phyloP scores from a whole-genome alignment of 164 flowering plant species.

The Piper betle region DNA sequence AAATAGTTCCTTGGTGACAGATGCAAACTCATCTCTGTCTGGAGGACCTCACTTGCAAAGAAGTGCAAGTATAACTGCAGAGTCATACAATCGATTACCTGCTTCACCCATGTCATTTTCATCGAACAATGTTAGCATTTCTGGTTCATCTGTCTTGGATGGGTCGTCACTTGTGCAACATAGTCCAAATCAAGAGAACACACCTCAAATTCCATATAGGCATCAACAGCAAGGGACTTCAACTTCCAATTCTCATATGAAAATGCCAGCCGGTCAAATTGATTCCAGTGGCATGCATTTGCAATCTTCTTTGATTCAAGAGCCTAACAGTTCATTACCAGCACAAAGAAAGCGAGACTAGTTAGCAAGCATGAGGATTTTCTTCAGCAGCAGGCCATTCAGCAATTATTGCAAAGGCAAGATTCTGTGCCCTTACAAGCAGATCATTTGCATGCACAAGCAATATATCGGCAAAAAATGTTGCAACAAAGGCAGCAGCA shows the following conservation, averaged over 20 bases:
- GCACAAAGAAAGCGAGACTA: constrained; percentile 68
- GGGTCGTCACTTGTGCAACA: constrained; percentile 64
- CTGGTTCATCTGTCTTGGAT: constrained; percentile 71
- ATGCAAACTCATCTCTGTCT: constrained; percentile 85
- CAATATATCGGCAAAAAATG: constrained; percentile 59
- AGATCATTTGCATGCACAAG: constrained; percentile 72
- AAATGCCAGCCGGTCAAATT: constrained; percentile 38
- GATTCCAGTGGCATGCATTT: constrained; percentile 28
- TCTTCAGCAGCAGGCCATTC: constrained; percentile 67
- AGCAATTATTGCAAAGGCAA: constrained; percentile 68
- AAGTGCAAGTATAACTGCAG: constrained; percentile 83
- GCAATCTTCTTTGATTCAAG: constrained; percentile 43
- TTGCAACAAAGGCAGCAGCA: constrained; percentile 22
- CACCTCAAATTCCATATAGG: constrained; percentile 31
- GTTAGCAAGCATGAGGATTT: constrained; percentile 79
- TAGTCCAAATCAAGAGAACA: constrained; percentile 47
- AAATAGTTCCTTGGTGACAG: constrained; percentile 89
- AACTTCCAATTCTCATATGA: constrained; percentile 55
- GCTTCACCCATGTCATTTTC: constrained; percentile 92
- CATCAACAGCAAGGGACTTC: constrained; percentile 58
- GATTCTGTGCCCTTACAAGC: constrained; percentile 56
- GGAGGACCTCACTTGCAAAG: constrained; percentile 92
- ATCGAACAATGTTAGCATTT: constrained; percentile 65
- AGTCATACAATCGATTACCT: constrained; percentile 68
- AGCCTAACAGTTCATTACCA: constrained; percentile 40